A percentile compares a stretch with the other conserved stretches of the same genome.
Conservation (phyloP, 148 eudicot genomes). For the Diospyros lotus region DNA sequence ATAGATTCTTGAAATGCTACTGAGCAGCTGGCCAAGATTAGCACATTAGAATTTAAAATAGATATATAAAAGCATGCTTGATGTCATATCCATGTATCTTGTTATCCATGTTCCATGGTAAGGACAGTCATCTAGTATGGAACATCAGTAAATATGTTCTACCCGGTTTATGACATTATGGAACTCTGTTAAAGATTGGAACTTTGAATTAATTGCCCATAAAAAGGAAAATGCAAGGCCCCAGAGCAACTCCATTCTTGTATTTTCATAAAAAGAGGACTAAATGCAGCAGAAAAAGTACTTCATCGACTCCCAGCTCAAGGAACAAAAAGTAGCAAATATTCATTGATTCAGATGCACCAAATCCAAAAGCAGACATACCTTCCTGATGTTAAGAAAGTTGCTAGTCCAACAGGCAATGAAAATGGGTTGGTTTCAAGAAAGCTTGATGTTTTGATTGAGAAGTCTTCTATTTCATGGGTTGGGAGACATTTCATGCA, state of each 20-base stretch:
- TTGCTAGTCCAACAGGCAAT: conserved; percentile 42
- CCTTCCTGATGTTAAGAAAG: conserved; percentile 64
- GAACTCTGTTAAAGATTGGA: not conserved
- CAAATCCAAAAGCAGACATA: conserved; percentile 8
- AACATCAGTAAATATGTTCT: not conserved
- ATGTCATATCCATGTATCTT: not conserved
- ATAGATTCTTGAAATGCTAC: not conserved
- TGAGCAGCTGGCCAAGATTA: not conserved
- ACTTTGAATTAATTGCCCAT: not conserved
- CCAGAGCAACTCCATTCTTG: not conserved
- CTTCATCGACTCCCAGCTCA: not conserved
- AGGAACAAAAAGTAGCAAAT: not conserved
- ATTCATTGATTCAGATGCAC: not conserved
- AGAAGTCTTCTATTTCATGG: conserved; percentile 56
- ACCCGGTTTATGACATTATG: not conserved
- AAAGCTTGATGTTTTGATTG: conserved; percentile 69
- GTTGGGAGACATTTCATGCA: conserved; percentile 24
- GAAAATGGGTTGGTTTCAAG: conserved; percentile 30
- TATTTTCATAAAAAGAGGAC: not conserved
- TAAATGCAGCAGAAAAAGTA: too few relatives aligned
- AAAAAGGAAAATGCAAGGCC: not conserved
- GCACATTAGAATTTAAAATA: not conserved
- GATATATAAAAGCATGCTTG: not conserved
- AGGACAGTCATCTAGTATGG: not conserved
- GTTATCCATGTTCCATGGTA: not conserved